Conservation (phyloP, 306 rosid species). For the Fragaria ananassa region DNA sequence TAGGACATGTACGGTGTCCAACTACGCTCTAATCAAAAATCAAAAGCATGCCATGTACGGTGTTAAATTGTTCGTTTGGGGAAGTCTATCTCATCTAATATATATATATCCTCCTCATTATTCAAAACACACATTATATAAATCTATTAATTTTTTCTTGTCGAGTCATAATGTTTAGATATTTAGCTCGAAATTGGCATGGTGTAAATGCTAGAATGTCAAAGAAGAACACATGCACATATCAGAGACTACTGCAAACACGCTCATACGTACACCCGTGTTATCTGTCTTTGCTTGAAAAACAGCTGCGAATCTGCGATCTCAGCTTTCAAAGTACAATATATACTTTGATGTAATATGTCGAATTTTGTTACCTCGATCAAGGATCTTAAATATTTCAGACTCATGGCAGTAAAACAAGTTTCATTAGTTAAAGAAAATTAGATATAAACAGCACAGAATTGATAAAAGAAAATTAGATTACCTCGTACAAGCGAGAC, state of each 20-base stretch:
- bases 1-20: slow-evolving; percentile 6
- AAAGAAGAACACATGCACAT: not conserved
- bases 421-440: not conserved
- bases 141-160: not conserved
- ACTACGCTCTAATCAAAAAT: not conserved
- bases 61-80: not conserved
- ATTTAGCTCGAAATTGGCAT: not conserved
- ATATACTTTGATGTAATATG: not conserved
- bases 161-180: not conserved
- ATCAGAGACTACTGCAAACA: slow-evolving; percentile 1
- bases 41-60: not conserved
- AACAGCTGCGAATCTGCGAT: not conserved
- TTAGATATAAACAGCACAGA: not conserved
- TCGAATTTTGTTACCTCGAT: not conserved
- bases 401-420: not conserved
- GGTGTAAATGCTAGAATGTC: slow-evolving; percentile 17
- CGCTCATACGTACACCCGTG: not conserved
- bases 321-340: not conserved
- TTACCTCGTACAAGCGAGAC: not conserved
- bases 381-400: not conserved
- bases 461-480: not conserved
- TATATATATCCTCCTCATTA: not conserved
- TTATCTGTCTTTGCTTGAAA: not conserved
- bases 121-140: not conserved
- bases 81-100: not conserved